Evolutionary conservation across 2,329 filamentous ascomycete species (phyloP), one percentile per base, ranked within the genome.

Genomic region (Scolecobasidium constrictum): DNA sequence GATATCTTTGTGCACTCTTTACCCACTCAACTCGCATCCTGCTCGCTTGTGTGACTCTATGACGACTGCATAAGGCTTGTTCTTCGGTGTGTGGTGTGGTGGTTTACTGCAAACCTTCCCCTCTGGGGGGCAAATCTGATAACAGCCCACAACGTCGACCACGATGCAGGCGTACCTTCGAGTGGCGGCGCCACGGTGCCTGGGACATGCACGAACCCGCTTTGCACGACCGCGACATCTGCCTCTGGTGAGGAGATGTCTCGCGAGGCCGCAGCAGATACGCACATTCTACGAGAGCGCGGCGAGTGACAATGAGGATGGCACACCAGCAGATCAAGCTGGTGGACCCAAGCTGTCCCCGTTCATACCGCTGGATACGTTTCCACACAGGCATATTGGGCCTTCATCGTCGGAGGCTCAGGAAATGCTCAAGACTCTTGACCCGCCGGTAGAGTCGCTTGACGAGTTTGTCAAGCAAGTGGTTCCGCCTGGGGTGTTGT

Each of bases 401-500:
- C 87, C 87, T 3, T 79, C 81, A 40, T 71, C 80, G 23, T 66
- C 71, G 35, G 79, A 84, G 43, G 75, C 79, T 1, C 68, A 78
- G 50, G 69, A 79, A 55, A 95, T 96, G 90, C 77, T 95, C 46
- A 75, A 80, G 53, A 73, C 73, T 1, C 70, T 96, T 33, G 80
- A 86, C 46, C 85, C 86, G 15, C 83, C 85, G 0, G 81, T 71
- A 7, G 67, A 72, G 47, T 80, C 72, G 36, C 63, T 96, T 46
- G 86, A 95, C 49, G 78, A 85, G 20, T 94, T 96, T 56, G 76
- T 95, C 34, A 69, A 75, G 53, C 78, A 94, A 64, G 88, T 95
- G 38, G 71, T 96, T 13, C 90, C 90, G 0, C 65, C 75, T 20
- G 79, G 87, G 53, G 85, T 95, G 45, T 68, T 92, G 42, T 83